Evolutionary conservation across 139 green algal genomes (phyloP), one percentile per base, ranked within the genome.

Genomic region (Raphidocelis subcapitata): DNA sequence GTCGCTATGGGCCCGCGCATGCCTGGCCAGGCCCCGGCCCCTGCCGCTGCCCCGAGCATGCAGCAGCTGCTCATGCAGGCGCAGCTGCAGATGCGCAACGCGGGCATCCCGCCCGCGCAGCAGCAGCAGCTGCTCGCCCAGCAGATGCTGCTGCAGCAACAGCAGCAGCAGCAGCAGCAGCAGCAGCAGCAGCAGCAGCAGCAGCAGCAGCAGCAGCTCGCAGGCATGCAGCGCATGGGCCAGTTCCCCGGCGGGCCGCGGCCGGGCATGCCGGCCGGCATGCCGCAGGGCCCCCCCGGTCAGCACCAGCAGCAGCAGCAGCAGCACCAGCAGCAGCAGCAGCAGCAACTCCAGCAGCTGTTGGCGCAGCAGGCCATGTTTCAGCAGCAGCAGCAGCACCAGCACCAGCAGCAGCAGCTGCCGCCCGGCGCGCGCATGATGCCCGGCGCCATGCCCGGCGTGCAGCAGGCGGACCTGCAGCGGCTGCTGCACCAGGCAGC

Each of bases 341-440:
- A 67, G 52, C 41, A 65, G n/a, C 69, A 77, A 20, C 61, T 64
- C 33, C 70, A 76, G 69, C 41, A 77, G 23, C 24, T 70, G 24
- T 46, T 55, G 29, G 29, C 44, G 8, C 46, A 61, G 63, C 41
- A 77, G 23, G 15, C 70, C 12, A 44, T 63, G 18, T 29, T 44
- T 3, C 46, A 61, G 63, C 61, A 70, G 31, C 55, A 60, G 69
- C 26, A n/a, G 24, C 41, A 49, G 12, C 55, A 57, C 23, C 69
- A 74, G 67, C 52, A 66, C 35, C 67, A 74, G 41, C 35, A 33
- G 35, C 33, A 46, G 31, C 35, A 60, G 60, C 60, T 62, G 62
- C 70, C 35, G 35, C 47, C 14, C 44, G 32, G 69, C 29, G 3
- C 28, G 60, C 10, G 14, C 28, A 37, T 70, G 41, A 49, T 49